phyloP scores from a whole-genome alignment of 2,329 filamentous ascomycete species.

The Ilyonectria sp. region DNA sequence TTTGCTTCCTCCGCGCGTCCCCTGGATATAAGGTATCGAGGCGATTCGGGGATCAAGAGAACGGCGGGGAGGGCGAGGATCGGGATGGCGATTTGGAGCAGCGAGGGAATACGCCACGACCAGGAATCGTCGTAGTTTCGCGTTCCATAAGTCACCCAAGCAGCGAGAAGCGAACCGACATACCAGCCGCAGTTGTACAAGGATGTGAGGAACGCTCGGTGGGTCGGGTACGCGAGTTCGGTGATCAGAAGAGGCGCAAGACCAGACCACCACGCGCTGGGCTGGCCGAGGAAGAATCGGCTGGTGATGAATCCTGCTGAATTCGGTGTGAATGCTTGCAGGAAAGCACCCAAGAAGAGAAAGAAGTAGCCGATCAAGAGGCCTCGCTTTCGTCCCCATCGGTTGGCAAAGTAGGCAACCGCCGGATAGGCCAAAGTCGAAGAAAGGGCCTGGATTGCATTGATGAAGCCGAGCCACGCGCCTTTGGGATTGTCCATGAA shows the following conservation, averaged over 20 bases:
- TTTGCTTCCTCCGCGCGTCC: conserved; percentile 24
- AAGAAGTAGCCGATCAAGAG: conserved; percentile 31
- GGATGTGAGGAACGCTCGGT: conserved; percentile 29
- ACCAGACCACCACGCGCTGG: conserved; percentile 20
- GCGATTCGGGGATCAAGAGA: conserved; percentile 28
- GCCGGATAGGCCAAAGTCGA: conserved; percentile 26
- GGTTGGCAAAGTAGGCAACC: conserved; percentile 34
- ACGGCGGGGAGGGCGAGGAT: conserved; percentile 21
- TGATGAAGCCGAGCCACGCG: conserved; percentile 38
- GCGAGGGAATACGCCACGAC: conserved; percentile 64
- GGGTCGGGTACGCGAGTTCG: conserved; percentile 32
- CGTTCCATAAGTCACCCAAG: conserved; percentile 33
- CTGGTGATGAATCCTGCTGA: conserved; percentile 21
- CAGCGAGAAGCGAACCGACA: conserved; percentile 30
- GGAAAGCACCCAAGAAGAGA: conserved; percentile 13
- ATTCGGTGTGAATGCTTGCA: conserved; percentile 29
- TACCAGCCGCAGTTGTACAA: conserved; percentile 34
- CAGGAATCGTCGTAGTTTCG: conserved; percentile 44
- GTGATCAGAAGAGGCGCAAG: conserved; percentile 31
- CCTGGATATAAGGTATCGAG: conserved; percentile 23
- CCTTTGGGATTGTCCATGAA: conserved; percentile 35
- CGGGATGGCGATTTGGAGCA: conserved; percentile 58
- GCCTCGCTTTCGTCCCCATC: conserved; percentile 30
- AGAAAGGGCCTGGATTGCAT: conserved; percentile 32
- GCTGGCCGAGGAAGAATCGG: conserved; percentile 27